Evolutionary conservation across 116 monocot species (phyloP).

Genomic region (Dioscorea cayenensis): DNA sequence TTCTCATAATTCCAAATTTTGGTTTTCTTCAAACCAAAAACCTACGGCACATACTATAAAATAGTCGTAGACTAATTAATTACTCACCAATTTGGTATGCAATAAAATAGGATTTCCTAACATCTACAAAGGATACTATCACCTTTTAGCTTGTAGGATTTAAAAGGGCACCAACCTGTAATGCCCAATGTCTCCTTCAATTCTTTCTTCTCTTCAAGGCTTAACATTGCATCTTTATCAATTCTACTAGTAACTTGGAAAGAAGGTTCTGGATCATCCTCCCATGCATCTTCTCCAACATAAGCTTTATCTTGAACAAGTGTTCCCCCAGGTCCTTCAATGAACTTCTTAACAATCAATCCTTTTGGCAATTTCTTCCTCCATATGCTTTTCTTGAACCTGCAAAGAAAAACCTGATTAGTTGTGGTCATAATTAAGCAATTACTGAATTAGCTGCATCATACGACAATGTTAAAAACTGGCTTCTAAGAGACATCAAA

Average conservation of each 20-base stretch:
- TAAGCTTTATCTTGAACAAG: conserved; percentile 60
- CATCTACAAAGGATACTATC: too few species aligned
- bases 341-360: conserved; percentile 65
- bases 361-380: conserved; percentile 87
- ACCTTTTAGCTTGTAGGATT: too few species aligned
- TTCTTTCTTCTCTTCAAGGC: conserved; percentile 37
- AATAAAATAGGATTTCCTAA: too few species aligned
- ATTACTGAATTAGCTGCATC: too few species aligned
- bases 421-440: neutral
- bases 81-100: too few species aligned
- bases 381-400: conserved; percentile 79
- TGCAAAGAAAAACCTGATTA: conserved; percentile 9
- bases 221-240: conserved; percentile 41
- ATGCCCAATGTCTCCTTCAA: conserved; percentile 37
- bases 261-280: conserved; percentile 48
- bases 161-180: conserved; percentile 26
- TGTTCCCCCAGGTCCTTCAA: conserved; percentile 60
- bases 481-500: too few species aligned
- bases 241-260: conserved; percentile 29
- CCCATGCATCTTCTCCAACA: conserved; percentile 95
- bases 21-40: too few species aligned
- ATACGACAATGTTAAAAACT: too few species aligned
- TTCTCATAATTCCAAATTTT: too few species aligned
- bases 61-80: too few species aligned
- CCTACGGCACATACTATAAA: too few species aligned